Conservation (phyloP, 768 basidiomycete species). For the Phaffia tasmanica region DNA sequence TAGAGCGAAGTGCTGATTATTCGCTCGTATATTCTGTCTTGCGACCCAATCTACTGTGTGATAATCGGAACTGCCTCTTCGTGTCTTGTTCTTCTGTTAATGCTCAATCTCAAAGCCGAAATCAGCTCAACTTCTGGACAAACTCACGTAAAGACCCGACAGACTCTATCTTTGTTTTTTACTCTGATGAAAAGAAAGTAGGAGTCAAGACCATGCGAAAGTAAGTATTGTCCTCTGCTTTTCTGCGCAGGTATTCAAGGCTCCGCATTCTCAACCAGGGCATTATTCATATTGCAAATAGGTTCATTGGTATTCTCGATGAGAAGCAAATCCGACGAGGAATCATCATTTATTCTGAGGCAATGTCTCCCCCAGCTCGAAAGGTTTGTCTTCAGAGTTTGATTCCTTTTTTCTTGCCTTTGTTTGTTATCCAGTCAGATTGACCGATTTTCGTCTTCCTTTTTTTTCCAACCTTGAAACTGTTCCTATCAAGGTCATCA, state of each 20-base stretch:
- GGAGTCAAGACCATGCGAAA: slow-evolving; percentile 97
- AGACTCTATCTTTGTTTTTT: slow-evolving; percentile 86
- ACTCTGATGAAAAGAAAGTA: slow-evolving; percentile 89
- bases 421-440: not conserved
- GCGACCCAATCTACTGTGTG: slow-evolving; percentile 3
- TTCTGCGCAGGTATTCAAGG: not conserved
- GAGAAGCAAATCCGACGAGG: slow-evolving; percentile 81
- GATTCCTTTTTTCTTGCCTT: not conserved
- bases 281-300: slow-evolving; percentile 34
- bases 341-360: slow-evolving; percentile 88
- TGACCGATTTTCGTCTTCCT: slow-evolving; percentile 17
- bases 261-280: not conserved
- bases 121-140: slow-evolving; percentile 81
- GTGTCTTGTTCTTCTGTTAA: not conserved
- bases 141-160: slow-evolving; percentile 53
- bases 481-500: slow-evolving; percentile 57
- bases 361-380: slow-evolving; percentile 91
- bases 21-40: too few relatives aligned
- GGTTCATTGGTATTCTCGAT: slow-evolving; percentile 78
- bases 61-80: not conserved
- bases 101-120: slow-evolving; percentile 49
- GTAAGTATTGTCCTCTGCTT: slow-evolving; percentile 44
- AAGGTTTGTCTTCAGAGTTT: slow-evolving; percentile 49
- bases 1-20: not conserved
- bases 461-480: not conserved